Conservation (phyloP, 495 filamentous ascomycete genomes). For the Parathielavia appendiculata region DNA sequence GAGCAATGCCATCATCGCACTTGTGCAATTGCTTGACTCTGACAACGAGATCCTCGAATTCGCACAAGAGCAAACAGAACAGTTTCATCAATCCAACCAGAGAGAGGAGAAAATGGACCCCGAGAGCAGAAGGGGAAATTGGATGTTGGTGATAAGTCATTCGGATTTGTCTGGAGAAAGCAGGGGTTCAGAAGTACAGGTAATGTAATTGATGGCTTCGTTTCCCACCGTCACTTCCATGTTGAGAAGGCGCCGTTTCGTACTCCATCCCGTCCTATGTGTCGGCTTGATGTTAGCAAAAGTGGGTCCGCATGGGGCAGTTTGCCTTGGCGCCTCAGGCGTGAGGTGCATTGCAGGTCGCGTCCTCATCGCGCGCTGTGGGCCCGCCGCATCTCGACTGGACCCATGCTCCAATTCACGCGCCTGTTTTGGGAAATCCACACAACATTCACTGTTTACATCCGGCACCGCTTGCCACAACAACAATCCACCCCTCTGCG, state of each 20-base stretch:
- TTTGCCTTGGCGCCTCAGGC: background rate
- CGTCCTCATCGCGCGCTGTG: background rate
- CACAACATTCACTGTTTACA: constrained; percentile 18
- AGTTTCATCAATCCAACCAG: background rate
- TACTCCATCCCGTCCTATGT: background rate
- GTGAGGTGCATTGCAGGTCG: background rate
- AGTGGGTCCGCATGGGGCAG: background rate
- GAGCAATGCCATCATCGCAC: constrained; percentile 4
- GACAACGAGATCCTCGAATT: background rate
- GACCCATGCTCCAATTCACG: background rate
- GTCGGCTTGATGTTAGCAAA: background rate
- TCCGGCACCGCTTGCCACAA: constrained; percentile 11
- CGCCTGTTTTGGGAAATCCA: constrained; percentile 6
- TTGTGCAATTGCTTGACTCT: constrained; percentile 1
- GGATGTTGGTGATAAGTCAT: background rate
- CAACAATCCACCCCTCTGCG: background rate
- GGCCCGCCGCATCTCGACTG: background rate
- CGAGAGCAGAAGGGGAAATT: background rate
- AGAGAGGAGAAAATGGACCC: background rate
- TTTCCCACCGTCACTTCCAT: too few species aligned
- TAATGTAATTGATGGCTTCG: background rate
- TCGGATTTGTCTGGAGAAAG: background rate
- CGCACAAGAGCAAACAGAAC: constrained; percentile 8
- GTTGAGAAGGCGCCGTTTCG: background rate
- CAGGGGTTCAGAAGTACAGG: background rate